Conservation (phyloP, 805 yeast genomes). For the Kodamaea leandrae region DNA sequence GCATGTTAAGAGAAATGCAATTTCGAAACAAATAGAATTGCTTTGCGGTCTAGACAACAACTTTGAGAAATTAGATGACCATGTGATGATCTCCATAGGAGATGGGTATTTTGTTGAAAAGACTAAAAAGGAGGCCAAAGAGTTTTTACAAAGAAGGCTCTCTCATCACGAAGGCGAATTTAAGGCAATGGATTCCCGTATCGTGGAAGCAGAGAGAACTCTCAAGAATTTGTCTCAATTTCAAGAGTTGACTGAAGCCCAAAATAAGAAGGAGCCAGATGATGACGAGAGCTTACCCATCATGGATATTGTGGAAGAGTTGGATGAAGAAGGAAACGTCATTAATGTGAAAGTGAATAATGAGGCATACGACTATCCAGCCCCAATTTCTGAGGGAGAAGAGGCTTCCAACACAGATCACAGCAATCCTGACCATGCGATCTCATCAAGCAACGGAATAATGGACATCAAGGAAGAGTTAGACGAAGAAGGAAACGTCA, state of each 20-base stretch:
- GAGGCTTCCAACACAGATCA: no score
- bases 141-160: slow-evolving; percentile 26
- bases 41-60: neutral
- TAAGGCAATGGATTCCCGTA: slow-evolving; percentile 35
- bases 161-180: slow-evolving; percentile 35
- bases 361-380: slow-evolving; percentile 8
- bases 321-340: slow-evolving; percentile 82
- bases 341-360: slow-evolving; percentile 33
- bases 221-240: slow-evolving; percentile 11
- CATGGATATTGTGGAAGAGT: slow-evolving; percentile 74
- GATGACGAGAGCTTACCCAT: slow-evolving; percentile 52
- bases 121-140: slow-evolving; percentile 25
- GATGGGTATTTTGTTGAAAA: slow-evolving; percentile 41
- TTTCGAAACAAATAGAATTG: neutral
- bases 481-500: slow-evolving; percentile 77
- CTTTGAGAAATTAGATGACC: neutral
- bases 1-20: neutral
- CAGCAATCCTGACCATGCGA: no score
- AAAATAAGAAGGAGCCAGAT: slow-evolving; percentile 6
- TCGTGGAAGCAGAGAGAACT: slow-evolving; percentile 38
- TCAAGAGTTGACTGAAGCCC: slow-evolving; percentile 15
- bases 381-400: neutral
- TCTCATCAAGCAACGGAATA: no score
- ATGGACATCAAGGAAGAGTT: slow-evolving; percentile 78
- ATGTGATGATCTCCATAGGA: slow-evolving; percentile 34